A percentile compares a stretch with the other conserved stretches of the same genome.
phyloP scores from a whole-genome alignment of 441 rosid genomes.

The Aquilaria agallochum region DNA sequence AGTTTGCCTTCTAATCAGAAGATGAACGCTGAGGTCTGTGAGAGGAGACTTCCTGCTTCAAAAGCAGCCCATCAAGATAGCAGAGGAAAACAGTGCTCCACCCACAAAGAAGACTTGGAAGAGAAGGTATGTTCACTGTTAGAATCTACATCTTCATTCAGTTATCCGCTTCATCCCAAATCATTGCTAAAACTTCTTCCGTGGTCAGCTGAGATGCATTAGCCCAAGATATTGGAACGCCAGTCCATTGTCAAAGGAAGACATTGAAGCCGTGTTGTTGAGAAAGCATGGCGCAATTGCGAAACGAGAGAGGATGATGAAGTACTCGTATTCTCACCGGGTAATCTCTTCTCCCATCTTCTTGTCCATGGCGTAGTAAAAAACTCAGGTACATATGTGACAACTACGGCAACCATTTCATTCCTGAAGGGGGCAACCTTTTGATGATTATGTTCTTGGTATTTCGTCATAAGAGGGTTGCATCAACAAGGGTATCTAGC shows the following conservation, averaged over 20 bases:
- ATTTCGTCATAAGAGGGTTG: no score
- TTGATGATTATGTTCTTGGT: background rate
- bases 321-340: conserved; percentile 72
- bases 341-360: conserved; percentile 28
- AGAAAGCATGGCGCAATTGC: conserved; percentile 55
- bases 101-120: conserved; percentile 28
- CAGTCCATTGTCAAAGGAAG: conserved; percentile 57
- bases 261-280: conserved; percentile 51
- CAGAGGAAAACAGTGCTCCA: conserved; percentile 25
- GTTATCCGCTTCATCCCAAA: background rate
- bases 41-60: conserved; percentile 13
- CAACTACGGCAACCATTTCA: background rate
- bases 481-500: no score
- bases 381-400: background rate
- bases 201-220: conserved; percentile 34
- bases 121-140: conserved; percentile 21
- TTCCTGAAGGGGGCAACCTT: conserved; percentile 4
- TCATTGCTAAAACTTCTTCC: background rate
- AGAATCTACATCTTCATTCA: conserved; percentile 4
- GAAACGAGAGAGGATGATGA: conserved; percentile 75
- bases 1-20: conserved; percentile 22
- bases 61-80: conserved; percentile 16
- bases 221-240: conserved; percentile 55
- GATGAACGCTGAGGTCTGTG: conserved; percentile 22
- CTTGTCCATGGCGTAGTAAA: background rate